A percentile compares a stretch with the other conserved stretches of the same genome.
Evolutionary conservation across 2,329 filamentous ascomycete species (phyloP).

Genomic region (Nannizzia gypsea): DNA sequence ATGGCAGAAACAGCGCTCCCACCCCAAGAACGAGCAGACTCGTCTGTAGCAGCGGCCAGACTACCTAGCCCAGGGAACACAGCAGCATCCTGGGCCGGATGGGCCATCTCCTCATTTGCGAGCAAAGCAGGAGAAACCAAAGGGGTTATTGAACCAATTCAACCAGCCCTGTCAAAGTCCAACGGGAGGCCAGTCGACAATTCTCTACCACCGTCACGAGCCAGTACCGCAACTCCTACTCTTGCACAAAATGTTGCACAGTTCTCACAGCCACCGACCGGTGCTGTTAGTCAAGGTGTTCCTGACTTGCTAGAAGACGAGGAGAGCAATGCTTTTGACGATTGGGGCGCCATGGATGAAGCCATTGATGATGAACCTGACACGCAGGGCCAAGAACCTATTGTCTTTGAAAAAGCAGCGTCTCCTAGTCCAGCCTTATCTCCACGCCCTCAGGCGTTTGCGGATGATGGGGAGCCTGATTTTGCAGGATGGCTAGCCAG

Average conservation of each 20-base stretch:
- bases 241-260: background rate
- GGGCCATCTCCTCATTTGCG: slow-evolving; percentile 97
- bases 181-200: background rate
- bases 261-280: slow-evolving; percentile 15
- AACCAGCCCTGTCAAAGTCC: background rate
- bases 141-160: slow-evolving; percentile 63
- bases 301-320: slow-evolving; percentile 19
- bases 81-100: slow-evolving; percentile 70
- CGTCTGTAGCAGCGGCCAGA: slow-evolving; percentile 45
- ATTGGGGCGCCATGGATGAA: slow-evolving; percentile 56
- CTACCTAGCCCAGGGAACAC: slow-evolving; percentile 65
- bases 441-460: slow-evolving; percentile 42
- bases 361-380: slow-evolving; percentile 42
- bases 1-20: slow-evolving; percentile 75
- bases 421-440: slow-evolving; percentile 19
- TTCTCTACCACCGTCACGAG: background rate
- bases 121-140: slow-evolving; percentile 78
- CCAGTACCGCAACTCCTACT: background rate
- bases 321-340: slow-evolving; percentile 47
- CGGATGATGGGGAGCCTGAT: slow-evolving; percentile 80
- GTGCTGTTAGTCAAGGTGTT: slow-evolving; percentile 35
- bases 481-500: slow-evolving; percentile 92
- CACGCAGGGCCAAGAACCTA: slow-evolving; percentile 35
- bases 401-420: slow-evolving; percentile 34
- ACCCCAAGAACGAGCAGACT: slow-evolving; percentile 44